These are phyloP conservation scores for Zanthoxylum bungeanum DNA, from an alignment of 345 rosid species.

Conservation along the genomic window DNA sequence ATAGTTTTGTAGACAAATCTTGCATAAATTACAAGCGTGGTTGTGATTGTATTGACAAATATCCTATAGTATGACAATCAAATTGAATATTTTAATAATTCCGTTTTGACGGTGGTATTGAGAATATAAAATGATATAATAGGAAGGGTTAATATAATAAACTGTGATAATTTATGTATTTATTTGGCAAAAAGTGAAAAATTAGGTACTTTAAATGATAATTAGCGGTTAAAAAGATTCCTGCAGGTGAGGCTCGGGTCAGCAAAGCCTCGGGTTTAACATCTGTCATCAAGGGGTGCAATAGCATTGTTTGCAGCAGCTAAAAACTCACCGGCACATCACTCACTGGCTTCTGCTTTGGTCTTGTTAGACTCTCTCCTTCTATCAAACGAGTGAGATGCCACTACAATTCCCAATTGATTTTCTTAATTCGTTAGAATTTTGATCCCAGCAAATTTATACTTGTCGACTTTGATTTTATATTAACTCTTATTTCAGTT, in stretches of 20 bases:
- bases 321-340: neutral
- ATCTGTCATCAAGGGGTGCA: neutral
- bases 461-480: too few species aligned
- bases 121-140: too few species aligned
- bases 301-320: neutral
- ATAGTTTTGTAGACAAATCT: too few species aligned
- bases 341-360: neutral
- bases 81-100: too few species aligned
- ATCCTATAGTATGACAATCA: too few species aligned
- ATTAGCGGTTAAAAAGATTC: neutral
- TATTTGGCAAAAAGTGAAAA: neutral
- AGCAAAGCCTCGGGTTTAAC: constrained; percentile 4
- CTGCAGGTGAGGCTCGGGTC: neutral
- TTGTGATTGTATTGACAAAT: too few species aligned
- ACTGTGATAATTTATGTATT: neutral
- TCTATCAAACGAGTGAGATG: constrained; percentile 16
- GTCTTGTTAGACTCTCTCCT: neutral
- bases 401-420: constrained; percentile 16
- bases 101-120: too few species aligned
- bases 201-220: neutral
- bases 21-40: too few species aligned
- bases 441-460: neutral
- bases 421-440: constrained; percentile 7
- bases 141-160: neutral
- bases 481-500: too few species aligned